Conservation (phyloP, 1,284 basidiomycete species). For the Trichosporon sp. region DNA sequence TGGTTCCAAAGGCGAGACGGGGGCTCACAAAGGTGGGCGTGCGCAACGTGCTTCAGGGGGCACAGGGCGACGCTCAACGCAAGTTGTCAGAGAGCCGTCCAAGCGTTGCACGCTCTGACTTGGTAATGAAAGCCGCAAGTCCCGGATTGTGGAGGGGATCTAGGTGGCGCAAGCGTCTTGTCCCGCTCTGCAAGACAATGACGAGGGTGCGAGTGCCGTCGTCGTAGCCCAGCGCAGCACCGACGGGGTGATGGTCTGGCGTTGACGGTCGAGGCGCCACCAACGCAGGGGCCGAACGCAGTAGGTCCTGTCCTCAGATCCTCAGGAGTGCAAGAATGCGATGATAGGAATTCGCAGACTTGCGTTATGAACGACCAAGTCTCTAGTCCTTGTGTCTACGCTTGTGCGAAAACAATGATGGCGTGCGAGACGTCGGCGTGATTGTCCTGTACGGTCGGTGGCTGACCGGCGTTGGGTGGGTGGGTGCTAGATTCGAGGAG, state of each 20-base stretch:
- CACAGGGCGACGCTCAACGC: neutral
- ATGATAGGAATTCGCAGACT: neutral
- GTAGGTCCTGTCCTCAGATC: too few relatives aligned
- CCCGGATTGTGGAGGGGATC: neutral
- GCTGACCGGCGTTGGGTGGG: too few relatives aligned
- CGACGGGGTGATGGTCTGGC: neutral
- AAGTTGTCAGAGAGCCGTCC: neutral
- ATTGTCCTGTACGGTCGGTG: neutral
- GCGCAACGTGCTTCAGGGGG: neutral
- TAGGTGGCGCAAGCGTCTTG: neutral
- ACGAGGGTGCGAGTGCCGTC: neutral
- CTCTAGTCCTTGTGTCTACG: neutral
- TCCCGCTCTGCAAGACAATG: constrained; percentile 1
- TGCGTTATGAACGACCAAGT: neutral
- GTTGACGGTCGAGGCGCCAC: neutral
- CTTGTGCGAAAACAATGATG: neutral
- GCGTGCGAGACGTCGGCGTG: neutral
- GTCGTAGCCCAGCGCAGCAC: neutral
- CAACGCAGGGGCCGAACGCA: neutral
- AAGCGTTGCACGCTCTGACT: neutral
- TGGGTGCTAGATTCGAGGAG: neutral
- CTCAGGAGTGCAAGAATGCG: neutral
- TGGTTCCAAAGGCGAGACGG: neutral
- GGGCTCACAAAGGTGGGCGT: neutral
- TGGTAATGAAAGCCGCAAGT: neutral